Evolutionary conservation across 169 alveolate species (phyloP).

Genomic region (Plasmodium malariae): DNA sequence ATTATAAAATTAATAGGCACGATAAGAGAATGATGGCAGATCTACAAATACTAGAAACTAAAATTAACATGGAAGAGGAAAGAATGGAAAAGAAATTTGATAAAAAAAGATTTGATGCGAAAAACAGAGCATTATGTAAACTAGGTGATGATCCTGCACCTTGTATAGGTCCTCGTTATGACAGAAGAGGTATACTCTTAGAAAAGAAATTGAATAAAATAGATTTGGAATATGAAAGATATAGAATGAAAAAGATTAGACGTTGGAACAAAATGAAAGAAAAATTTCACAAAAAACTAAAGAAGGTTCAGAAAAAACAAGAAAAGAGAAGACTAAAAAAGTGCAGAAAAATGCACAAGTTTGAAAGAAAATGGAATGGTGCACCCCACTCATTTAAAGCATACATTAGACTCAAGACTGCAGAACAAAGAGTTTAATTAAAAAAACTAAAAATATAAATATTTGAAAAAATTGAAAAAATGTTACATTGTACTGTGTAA

Average conservation of each 20-base stretch:
- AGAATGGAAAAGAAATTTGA: background rate
- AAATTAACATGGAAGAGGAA: background rate
- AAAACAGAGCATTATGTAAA: background rate
- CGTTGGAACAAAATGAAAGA: background rate
- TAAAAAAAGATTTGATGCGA: background rate
- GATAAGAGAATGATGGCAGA: background rate
- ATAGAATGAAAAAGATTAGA: background rate
- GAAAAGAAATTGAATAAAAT: background rate
- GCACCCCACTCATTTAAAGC: background rate
- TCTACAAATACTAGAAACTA: background rate
- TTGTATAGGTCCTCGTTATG: conserved; percentile 1
- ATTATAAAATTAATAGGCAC: background rate
- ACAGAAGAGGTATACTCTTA: background rate
- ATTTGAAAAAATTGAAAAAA: background rate
- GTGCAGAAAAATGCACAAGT: background rate
- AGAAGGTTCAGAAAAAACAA: background rate
- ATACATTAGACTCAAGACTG: background rate
- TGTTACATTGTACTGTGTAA: no score
- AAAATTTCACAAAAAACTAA: background rate
- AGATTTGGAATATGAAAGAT: background rate
- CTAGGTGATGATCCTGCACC: background rate
- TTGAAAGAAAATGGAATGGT: conserved; percentile 10
- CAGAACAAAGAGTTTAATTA: background rate
- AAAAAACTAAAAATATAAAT: background rate
- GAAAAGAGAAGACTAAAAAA: background rate